Conservation (phyloP, 805 yeast species). For the Scheffersomyces amazonensis region DNA sequence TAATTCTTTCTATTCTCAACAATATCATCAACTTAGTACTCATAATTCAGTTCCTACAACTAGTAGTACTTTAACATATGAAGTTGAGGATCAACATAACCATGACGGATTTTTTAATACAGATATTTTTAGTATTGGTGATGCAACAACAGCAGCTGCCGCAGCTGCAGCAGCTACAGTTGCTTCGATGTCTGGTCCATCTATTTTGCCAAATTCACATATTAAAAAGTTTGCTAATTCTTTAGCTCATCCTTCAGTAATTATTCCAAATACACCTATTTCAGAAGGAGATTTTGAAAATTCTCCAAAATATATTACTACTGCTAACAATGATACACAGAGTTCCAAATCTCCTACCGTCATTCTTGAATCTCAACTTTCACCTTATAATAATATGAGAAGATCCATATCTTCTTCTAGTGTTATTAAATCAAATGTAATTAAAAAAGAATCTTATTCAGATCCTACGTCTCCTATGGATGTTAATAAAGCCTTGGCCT, state of each 20-base stretch:
- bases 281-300: neutral
- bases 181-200: conserved; percentile 1
- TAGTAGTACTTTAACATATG: too few species aligned
- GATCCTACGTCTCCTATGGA: neutral
- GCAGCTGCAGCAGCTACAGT: conserved; percentile 1
- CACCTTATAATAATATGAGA: too few species aligned
- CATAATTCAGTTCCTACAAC: neutral
- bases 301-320: neutral
- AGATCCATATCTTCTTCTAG: neutral
- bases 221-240: neutral
- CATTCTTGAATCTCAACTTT: neutral
- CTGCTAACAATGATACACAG: neutral
- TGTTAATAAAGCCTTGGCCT: neutral
- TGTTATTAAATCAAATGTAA: neutral
- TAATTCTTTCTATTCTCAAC: neutral
- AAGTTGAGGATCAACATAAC: neutral
- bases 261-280: neutral
- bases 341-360: neutral
- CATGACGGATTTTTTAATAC: neutral
- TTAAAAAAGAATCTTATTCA: neutral
- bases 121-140: neutral
- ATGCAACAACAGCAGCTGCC: conserved; percentile 1
- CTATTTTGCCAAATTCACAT: neutral
- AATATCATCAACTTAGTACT: neutral
- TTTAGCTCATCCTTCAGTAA: neutral